phyloP scores from a whole-genome alignment of 805 yeast genomes.

The Brettanomyces sp. region DNA sequence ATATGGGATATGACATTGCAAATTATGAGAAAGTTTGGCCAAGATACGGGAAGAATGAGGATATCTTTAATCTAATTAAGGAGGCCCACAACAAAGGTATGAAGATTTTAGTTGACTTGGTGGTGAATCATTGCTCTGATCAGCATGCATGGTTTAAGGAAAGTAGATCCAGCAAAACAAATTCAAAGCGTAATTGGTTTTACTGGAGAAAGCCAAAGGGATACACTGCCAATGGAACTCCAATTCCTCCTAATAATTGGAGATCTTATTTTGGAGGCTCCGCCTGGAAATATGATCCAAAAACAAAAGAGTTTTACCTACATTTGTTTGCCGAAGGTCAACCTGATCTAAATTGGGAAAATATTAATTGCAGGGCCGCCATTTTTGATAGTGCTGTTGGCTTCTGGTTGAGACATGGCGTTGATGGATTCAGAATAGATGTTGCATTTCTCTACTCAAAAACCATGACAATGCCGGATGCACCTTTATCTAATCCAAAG shows the following conservation, averaged over 20 bases:
- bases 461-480: constrained; percentile 26
- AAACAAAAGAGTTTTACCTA: constrained; percentile 45
- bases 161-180: constrained; percentile 38
- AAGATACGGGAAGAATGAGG: constrained; percentile 44
- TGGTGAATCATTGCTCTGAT: constrained; percentile 48
- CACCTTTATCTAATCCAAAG: constrained; percentile 36
- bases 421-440: constrained; percentile 53
- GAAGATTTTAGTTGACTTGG: constrained; percentile 46
- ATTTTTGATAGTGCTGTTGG: constrained; percentile 37
- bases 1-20: constrained; percentile 55
- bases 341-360: constrained; percentile 60
- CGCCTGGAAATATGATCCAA: constrained; percentile 50
- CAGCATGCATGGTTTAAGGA: constrained; percentile 53
- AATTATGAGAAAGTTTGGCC: constrained; percentile 45
- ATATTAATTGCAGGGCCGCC: constrained; percentile 28
- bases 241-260: constrained; percentile 51
- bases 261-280: constrained; percentile 40
- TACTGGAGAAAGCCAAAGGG: constrained; percentile 42
- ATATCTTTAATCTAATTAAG: constrained; percentile 38
- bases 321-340: constrained; percentile 44
- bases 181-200: constrained; percentile 55
- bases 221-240: constrained; percentile 38
- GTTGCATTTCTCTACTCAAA: constrained; percentile 46
- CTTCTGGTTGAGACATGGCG: constrained; percentile 45
- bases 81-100: constrained; percentile 41